Conservation (phyloP, 2,329 filamentous ascomycete species). For the Remersonia thermophila region DNA sequence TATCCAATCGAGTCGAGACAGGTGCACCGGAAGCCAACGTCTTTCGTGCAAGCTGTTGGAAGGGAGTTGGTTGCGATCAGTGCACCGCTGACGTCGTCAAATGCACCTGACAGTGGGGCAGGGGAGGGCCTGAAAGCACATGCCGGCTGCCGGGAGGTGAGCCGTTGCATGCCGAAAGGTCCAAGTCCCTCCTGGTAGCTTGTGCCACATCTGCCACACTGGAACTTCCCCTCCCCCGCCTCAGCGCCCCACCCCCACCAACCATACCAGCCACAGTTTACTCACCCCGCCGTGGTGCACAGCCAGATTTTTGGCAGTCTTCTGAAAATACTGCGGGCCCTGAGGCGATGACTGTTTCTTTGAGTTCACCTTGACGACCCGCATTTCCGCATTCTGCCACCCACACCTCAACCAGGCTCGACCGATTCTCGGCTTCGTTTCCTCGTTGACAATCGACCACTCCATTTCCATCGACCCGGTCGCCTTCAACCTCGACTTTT, state of each 20-base stretch:
- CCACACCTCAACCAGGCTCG: not conserved
- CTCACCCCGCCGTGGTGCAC: conserved; percentile 5
- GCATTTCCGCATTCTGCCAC: not conserved
- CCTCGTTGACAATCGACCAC: not conserved
- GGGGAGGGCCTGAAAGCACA: not conserved
- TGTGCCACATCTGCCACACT: no score
- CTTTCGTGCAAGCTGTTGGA: no score
- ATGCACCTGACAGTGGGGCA: no score
- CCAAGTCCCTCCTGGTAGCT: no score
- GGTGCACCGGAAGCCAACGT: no score
- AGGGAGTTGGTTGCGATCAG: not conserved
- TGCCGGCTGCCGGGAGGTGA: no score
- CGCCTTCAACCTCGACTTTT: not conserved
- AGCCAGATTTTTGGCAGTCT: conserved; percentile 12
- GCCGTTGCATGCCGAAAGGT: no score
- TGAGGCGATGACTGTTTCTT: conserved; percentile 9
- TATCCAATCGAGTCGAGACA: not conserved
- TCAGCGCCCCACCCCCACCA: conserved; percentile 4
- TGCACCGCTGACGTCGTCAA: no score
- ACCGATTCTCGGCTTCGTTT: not conserved
- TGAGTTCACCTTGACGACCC: conserved; percentile 5
- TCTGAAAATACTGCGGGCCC: conserved; percentile 15
- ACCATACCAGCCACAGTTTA: conserved; percentile 17
- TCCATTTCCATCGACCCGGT: not conserved
- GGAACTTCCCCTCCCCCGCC: no score